Conservation (phyloP, 345 rosid genomes). For the Citrus reticulata region DNA sequence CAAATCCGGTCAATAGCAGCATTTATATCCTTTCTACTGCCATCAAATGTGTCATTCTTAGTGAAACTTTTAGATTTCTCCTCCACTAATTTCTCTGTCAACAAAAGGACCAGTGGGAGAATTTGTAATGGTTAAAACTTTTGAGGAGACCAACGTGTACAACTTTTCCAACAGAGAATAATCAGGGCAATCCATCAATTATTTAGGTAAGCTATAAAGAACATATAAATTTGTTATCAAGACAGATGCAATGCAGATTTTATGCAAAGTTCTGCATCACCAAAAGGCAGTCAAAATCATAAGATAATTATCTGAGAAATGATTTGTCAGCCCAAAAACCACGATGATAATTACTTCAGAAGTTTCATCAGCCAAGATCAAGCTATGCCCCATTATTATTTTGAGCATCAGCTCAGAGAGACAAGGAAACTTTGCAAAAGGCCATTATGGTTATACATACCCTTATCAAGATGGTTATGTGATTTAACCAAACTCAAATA, state of each 20-base stretch:
- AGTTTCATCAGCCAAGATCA: not conserved
- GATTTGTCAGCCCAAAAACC: not conserved
- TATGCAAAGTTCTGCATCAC: not conserved
- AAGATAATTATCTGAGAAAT: not conserved
- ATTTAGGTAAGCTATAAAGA: not conserved
- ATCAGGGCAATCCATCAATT: not conserved
- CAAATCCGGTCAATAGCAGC: slow-evolving; percentile 85
- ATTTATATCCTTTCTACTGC: slow-evolving; percentile 84
- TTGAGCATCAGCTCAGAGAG: not conserved
- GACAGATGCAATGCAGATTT: not conserved
- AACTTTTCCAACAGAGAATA: not conserved
- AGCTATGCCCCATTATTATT: not conserved
- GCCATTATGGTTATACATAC: not conserved
- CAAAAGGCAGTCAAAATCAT: not conserved
- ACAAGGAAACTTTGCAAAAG: not conserved
- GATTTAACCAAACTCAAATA: not conserved
- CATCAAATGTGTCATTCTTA: slow-evolving; percentile 79
- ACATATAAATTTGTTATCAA: not conserved
- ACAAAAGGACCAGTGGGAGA: slow-evolving; percentile 9
- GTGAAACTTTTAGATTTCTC: slow-evolving; percentile 64
- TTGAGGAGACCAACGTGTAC: not conserved
- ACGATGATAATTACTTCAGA: not conserved
- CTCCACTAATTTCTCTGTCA: slow-evolving; percentile 51
- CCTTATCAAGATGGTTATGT: not conserved
- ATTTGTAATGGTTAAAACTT: not conserved